Percentiles rank a stretch among this genome's conserved stretches.
Evolutionary conservation across 768 basidiomycete species (phyloP).

Genomic region (Peribolospora baueri): DNA sequence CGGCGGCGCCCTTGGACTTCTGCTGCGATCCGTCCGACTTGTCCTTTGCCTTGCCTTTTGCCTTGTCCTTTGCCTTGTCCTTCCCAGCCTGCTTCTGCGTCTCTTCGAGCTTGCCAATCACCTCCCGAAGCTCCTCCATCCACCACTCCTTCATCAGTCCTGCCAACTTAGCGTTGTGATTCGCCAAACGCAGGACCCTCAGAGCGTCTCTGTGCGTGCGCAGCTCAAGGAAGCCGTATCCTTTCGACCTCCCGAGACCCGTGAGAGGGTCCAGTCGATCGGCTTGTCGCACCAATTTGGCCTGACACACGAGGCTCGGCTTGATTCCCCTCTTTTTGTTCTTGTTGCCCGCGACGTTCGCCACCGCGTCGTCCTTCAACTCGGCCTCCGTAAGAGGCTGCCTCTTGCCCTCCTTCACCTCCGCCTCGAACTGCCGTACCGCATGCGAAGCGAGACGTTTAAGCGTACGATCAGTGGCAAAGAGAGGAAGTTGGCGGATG

Average conservation of each 20-base stretch:
- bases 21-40: constrained; percentile 1
- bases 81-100: constrained; percentile 8
- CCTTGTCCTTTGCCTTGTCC: constrained; percentile 8
- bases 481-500: constrained; percentile 73
- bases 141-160: constrained; percentile 56
- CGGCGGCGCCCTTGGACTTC: constrained; percentile 1
- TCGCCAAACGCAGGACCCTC: constrained; percentile 75
- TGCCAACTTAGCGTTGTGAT: constrained; percentile 51
- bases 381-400: constrained; percentile 49
- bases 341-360: constrained; percentile 19
- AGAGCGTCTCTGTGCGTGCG: constrained; percentile 67
- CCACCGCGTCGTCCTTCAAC: constrained; percentile 21
- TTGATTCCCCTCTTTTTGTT: constrained; percentile 21
- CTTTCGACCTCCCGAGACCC: constrained; percentile 65
- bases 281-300: constrained; percentile 70
- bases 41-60: constrained; percentile 5
- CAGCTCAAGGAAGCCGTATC: constrained; percentile 91
- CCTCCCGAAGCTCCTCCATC: constrained; percentile 37
- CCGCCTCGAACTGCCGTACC: constrained; percentile 48
- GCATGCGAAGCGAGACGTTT: constrained; percentile 70
- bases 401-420: constrained; percentile 40
- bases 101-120: constrained; percentile 9
- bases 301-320: constrained; percentile 44
- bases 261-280: constrained; percentile 76
- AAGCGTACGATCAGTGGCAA: constrained; percentile 66